Conservation (phyloP, 2,329 filamentous ascomycete genomes). For the Clonostachys chloroleuca region DNA sequence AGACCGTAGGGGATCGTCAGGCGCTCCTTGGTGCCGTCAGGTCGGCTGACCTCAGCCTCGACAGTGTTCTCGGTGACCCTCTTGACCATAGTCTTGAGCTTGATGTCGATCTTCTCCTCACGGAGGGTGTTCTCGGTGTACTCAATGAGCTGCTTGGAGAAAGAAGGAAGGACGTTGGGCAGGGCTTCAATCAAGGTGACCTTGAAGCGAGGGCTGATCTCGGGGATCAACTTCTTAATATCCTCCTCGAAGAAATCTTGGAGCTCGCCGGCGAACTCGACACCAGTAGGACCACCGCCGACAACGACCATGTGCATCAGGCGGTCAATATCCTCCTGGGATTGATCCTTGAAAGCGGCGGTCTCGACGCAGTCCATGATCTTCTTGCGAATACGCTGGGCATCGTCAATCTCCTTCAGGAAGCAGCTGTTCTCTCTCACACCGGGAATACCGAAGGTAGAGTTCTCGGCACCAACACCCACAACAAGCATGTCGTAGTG, state of each 20-base stretch:
- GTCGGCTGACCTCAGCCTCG: slow-evolving; percentile 77
- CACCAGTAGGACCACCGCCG: slow-evolving; percentile 90
- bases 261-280: slow-evolving; percentile 96
- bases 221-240: slow-evolving; percentile 95
- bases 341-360: slow-evolving; percentile 96
- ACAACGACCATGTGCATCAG: slow-evolving; percentile 97
- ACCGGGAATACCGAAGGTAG: slow-evolving; percentile 95
- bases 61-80: slow-evolving; percentile 90
- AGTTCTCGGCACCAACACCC: slow-evolving; percentile 96
- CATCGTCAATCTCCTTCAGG: slow-evolving; percentile 96
- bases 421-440: slow-evolving; percentile 95
- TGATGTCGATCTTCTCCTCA: slow-evolving; percentile 96
- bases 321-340: slow-evolving; percentile 81
- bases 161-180: slow-evolving; percentile 94
- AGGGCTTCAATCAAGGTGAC: slow-evolving; percentile 97
- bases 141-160: slow-evolving; percentile 98
- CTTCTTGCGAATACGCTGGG: slow-evolving; percentile 92
- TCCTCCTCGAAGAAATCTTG: slow-evolving; percentile 99
- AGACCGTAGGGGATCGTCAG: slow-evolving; percentile 89
- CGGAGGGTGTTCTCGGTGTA: slow-evolving; percentile 99
- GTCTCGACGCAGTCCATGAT: slow-evolving; percentile 99
- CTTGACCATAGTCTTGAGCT: slow-evolving; percentile 99
- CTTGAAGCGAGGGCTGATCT: slow-evolving; percentile 92
- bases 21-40: slow-evolving; percentile 78
- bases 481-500: slow-evolving; percentile 98